These are phyloP conservation scores for Chytriomyces confervae DNA, from an alignment of 192 early-diverging fungal genomes.

Conservation along the genomic window DNA sequence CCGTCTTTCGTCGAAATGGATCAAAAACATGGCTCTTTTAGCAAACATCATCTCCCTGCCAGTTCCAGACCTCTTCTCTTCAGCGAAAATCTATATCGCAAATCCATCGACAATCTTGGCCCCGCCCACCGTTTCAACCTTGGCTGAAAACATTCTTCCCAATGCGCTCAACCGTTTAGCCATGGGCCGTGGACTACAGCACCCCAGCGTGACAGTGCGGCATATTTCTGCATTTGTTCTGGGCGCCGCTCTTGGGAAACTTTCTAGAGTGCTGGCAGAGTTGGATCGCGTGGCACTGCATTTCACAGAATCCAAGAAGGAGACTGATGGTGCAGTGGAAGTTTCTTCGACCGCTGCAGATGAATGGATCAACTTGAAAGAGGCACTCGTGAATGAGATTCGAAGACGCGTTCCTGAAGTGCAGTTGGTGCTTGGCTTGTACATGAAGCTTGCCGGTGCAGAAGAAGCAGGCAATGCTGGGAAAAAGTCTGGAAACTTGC, in stretches of 20 bases:
- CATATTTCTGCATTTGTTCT: constrained; percentile 67
- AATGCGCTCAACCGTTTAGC: constrained; percentile 55
- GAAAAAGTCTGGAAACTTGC: constrained; percentile 14
- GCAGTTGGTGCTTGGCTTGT: constrained; percentile 63
- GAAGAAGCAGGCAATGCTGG: neutral
- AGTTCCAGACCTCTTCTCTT: constrained; percentile 52
- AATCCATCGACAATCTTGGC: constrained; percentile 36
- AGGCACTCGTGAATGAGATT: constrained; percentile 57
- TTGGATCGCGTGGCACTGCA: constrained; percentile 9
- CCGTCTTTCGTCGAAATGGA: constrained; percentile 69
- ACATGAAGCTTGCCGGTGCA: constrained; percentile 37
- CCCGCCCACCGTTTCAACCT: constrained; percentile 63
- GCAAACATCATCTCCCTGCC: constrained; percentile 73
- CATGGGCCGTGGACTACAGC: constrained; percentile 66
- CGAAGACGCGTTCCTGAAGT: constrained; percentile 73
- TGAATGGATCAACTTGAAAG: constrained; percentile 29
- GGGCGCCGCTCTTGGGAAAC: constrained; percentile 66
- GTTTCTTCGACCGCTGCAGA: neutral
- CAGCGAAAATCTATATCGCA: constrained; percentile 11
- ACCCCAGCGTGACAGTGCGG: constrained; percentile 65
- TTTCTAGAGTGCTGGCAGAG: constrained; percentile 28
- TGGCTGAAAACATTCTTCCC: constrained; percentile 78
- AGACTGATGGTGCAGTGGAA: neutral
- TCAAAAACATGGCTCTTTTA: constrained; percentile 77
- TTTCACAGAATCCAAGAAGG: neutral